Evolutionary conservation across 331 rosid species (phyloP).

Genomic region (Pyrus hybrid): DNA sequence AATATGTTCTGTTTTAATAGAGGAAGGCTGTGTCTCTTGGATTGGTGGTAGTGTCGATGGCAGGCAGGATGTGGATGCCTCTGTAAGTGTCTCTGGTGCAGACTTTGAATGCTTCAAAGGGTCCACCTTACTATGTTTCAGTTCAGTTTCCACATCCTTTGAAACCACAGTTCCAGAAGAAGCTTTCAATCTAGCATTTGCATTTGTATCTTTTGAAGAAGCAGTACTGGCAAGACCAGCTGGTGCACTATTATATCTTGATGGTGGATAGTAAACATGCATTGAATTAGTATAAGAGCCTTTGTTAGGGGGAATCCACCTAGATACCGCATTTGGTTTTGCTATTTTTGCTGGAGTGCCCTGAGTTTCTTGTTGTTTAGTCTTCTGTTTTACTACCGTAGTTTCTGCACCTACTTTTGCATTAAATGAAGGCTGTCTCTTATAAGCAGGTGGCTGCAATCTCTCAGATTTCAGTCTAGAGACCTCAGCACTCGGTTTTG

Average conservation of each 20-base stretch:
- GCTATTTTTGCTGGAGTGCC: constrained; percentile 53
- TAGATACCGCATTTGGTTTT: constrained; percentile 60
- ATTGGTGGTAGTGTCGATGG: constrained; percentile 27
- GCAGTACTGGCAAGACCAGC: constrained; percentile 39
- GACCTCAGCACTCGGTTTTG: constrained; percentile 38
- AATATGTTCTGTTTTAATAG: constrained; percentile 11
- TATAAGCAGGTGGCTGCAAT: constrained; percentile 31
- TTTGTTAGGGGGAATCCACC: constrained; percentile 87
- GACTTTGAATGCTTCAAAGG: constrained; percentile 39
- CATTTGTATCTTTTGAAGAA: constrained; percentile 42
- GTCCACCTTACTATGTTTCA: constrained; percentile 31
- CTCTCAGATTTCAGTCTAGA: constrained; percentile 55
- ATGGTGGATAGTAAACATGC: constrained; percentile 81
- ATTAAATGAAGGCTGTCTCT: constrained; percentile 51
- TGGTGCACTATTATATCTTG: constrained; percentile 76
- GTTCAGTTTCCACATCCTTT: constrained; percentile 41
- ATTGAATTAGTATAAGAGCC: constrained; percentile 75
- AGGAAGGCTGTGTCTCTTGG: constrained; percentile 32
- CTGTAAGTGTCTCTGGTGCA: constrained; percentile 39
- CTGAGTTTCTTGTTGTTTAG: constrained; percentile 62
- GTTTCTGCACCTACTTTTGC: constrained; percentile 44
- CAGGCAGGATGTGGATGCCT: constrained; percentile 26
- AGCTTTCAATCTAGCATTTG: constrained; percentile 42
- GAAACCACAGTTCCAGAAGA: constrained; percentile 30
- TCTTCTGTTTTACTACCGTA: constrained; percentile 44